Conservation (phyloP, 306 rosid genomes). For the Fragaria iinumae region DNA sequence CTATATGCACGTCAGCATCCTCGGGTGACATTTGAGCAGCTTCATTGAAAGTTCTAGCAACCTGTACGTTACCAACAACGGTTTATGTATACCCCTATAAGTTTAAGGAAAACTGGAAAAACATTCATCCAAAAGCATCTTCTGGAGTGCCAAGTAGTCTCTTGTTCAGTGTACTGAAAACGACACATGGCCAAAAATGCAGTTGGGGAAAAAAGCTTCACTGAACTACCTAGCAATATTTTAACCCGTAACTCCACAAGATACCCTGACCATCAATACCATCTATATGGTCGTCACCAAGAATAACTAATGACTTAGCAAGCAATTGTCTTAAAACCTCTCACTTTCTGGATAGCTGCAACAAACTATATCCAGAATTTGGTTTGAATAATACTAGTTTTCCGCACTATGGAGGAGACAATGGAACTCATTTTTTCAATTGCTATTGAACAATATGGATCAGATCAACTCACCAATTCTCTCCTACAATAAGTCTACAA, state of each 20-base stretch:
- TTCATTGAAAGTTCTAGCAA: constrained; percentile 76
- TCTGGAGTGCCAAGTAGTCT: not conserved
- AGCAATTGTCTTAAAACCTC: not conserved
- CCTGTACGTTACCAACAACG: constrained; percentile 43
- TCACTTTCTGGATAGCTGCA: not conserved
- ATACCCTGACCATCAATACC: not conserved
- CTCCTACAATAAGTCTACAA: not conserved
- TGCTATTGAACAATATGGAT: not conserved
- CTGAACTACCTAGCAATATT: not conserved
- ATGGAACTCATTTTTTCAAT: not conserved
- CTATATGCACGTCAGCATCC: constrained; percentile 93
- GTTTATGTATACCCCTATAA: constrained; percentile 3
- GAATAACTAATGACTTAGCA: not conserved
- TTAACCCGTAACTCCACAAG: not conserved
- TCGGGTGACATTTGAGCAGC: constrained; percentile 91
- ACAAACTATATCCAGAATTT: not conserved
- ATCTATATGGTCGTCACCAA: not conserved
- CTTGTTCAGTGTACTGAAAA: not conserved
- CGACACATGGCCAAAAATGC: not conserved
- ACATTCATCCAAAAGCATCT: not conserved
- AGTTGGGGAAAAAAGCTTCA: not conserved
- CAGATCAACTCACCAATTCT: not conserved
- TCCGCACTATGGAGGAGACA: not conserved
- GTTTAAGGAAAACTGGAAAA: not conserved
- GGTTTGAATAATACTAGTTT: not conserved